These are phyloP conservation scores for Chaetomium sp. DNA, from an alignment of 2,329 filamentous ascomycete genomes.

Conservation along the genomic window DNA sequence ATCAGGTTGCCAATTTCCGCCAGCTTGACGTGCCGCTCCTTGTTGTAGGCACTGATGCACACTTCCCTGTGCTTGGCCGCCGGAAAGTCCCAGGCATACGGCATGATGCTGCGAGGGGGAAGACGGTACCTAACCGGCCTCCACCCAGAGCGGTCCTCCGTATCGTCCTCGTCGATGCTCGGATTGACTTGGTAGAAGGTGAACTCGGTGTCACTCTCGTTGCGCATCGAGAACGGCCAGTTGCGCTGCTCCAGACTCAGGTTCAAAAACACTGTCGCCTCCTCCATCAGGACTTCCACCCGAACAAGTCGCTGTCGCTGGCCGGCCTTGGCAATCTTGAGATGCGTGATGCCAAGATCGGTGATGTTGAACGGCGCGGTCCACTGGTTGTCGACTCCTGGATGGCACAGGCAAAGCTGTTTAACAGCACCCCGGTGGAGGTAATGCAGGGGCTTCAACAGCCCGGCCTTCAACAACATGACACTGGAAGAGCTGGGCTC, in stretches of 20 bases:
- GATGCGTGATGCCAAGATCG: slow-evolving; percentile 82
- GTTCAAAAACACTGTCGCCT: slow-evolving; percentile 88
- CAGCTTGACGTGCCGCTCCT: slow-evolving; percentile 86
- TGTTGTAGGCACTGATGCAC: slow-evolving; percentile 69
- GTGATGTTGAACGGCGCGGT: slow-evolving; percentile 97
- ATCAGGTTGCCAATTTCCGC: slow-evolving; percentile 95
- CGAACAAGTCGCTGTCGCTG: slow-evolving; percentile 84
- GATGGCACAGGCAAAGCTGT: slow-evolving; percentile 87
- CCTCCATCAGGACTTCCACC: slow-evolving; percentile 85
- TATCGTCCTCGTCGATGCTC: slow-evolving; percentile 84
- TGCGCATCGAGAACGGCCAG: slow-evolving; percentile 98
- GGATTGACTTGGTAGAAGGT: slow-evolving; percentile 94
- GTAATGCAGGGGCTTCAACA: slow-evolving; percentile 82
- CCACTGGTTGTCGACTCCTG: slow-evolving; percentile 94
- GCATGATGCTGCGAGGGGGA: slow-evolving; percentile 95
- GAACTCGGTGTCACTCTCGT: slow-evolving; percentile 95
- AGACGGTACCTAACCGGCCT: slow-evolving; percentile 86
- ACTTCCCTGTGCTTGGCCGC: slow-evolving; percentile 95
- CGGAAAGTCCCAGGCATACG: slow-evolving; percentile 98
- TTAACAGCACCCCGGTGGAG: slow-evolving; percentile 77
- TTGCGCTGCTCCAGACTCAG: slow-evolving; percentile 86
- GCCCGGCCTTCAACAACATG: slow-evolving; percentile 68
- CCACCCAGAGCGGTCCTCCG: slow-evolving; percentile 80
- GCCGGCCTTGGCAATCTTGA: slow-evolving; percentile 87
- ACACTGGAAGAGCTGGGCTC: slow-evolving; percentile 88